A percentile compares a stretch with the other conserved stretches of the same genome.
Conservation (phyloP, 176 grass and related monocot species). For the Rhynchospora tenuis region DNA sequence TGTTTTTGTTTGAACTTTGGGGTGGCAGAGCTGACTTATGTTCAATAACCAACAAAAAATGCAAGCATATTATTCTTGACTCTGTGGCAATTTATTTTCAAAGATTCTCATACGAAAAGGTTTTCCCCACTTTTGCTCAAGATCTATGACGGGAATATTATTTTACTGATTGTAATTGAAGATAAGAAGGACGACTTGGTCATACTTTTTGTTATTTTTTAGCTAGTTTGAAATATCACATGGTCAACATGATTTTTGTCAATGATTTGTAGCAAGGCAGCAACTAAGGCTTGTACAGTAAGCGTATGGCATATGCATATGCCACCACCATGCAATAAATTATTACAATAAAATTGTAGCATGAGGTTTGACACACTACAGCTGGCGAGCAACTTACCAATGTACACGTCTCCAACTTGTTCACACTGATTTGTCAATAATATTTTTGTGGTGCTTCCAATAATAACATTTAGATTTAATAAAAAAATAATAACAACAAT, state of each 20-base stretch:
- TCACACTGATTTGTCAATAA: slow-evolving; percentile 7
- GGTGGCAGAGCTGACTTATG: background rate
- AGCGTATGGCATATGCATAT: background rate
- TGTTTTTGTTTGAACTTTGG: slow-evolving; percentile 11
- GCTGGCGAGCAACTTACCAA: slow-evolving; percentile 10
- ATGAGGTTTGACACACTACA: slow-evolving; percentile 6
- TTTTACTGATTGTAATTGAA: background rate
- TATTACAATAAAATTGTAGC: background rate
- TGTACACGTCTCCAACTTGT: background rate
- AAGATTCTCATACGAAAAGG: background rate
- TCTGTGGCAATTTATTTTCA: background rate
- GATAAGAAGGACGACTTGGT: slow-evolving; percentile 1
- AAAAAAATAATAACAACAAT: no score
- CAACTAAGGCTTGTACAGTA: background rate
- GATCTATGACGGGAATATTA: background rate
- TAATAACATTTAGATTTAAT: background rate
- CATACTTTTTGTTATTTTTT: background rate
- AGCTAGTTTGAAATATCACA: background rate
- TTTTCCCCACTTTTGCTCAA: background rate
- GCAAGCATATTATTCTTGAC: background rate
- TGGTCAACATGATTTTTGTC: slow-evolving; percentile 4
- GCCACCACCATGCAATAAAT: background rate
- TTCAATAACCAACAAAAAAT: background rate
- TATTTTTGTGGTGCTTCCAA: background rate
- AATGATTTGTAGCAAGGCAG: background rate